These are phyloP conservation scores for Sporisorium graminicola DNA, from an alignment of 1,284 basidiomycete genomes.

Conservation along the genomic window DNA sequence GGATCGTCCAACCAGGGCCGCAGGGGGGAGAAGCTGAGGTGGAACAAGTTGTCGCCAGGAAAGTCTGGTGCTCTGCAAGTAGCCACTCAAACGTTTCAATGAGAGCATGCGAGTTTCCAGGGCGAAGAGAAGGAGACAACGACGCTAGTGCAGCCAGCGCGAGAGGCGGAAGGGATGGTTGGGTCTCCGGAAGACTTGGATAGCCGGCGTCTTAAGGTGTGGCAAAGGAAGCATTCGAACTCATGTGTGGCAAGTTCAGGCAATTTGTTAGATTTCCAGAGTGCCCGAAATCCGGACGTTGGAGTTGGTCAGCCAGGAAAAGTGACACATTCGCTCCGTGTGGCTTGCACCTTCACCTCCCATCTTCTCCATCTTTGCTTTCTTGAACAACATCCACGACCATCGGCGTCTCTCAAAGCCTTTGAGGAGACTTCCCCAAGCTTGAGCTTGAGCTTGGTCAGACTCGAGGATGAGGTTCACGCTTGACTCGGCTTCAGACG, in stretches of 20 bases:
- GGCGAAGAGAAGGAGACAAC: neutral
- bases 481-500: slow-evolving; percentile 40
- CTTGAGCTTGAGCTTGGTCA: neutral
- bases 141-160: neutral
- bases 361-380: neutral
- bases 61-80: neutral
- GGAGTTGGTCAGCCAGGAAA: neutral
- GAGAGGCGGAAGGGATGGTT: neutral
- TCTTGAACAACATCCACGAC: neutral
- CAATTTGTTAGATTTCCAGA: neutral
- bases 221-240: slow-evolving; percentile 5
- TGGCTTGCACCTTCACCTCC: neutral
- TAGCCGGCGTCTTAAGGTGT: slow-evolving; percentile 15
- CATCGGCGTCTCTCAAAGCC: neutral
- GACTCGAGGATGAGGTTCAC: slow-evolving; percentile 30
- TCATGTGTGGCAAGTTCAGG: neutral
- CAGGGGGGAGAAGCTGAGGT: neutral
- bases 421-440: neutral
- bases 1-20: neutral
- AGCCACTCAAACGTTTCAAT: neutral
- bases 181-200: slow-evolving; percentile 9
- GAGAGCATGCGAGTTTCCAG: slow-evolving; percentile 15
- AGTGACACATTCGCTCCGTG: neutral
- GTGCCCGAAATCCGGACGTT: neutral
- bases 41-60: no score